Base-by-base conservation (phyloP, 2,329 filamentous ascomycete genomes). In the Didymella sp. region DNA sequence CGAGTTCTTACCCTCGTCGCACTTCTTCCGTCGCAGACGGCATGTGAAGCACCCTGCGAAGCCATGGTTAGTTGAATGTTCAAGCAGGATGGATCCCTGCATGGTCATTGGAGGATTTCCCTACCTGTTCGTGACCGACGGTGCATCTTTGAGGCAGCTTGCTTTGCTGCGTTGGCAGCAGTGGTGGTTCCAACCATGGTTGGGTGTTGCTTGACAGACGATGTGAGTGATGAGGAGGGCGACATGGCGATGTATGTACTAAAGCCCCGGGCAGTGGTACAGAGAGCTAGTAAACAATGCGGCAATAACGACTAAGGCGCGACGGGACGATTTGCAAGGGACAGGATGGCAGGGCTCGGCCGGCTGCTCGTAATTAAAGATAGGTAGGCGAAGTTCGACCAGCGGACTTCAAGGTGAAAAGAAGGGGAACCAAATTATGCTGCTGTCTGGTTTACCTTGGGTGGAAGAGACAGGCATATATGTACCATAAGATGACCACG, bases 51-150 rank as follows among this genome's bases (percentile, higher is more conserved):
- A 88, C 54, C 86, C 87, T 88, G 70, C 49, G 51, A 69, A 70
- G 15, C 67, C 72, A 64, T 61, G 46, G 72, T 78, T 73, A 79
- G 72, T 58, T 54, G 66, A 60, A 59, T 38, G 67, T 67, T 69
- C 66, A 68, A 73, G 71, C 67, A 69, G 60, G 62, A 45, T 15
- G 61, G 61, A 74, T 70, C 70, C 71, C 72, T 77, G 75, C 69
- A 76, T 59, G 64, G 68, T 61, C 67, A 62, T 51, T 51, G 58
- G 58, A 59, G 62, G 57, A 51, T 60, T 68, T 62, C 56, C 85
- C 89, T 85, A 96, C 93, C 93, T 87, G 92, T 96, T 80, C 94
- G 88, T 78, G 94, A 97, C 73, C 94, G 87, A 77, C 92, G 88
- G 79, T 97, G 94, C 88, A 95, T 92, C 82, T 96, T 94, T 71